Evolutionary conservation across 1,284 basidiomycete genomes (phyloP), one percentile per base, ranked within the genome.

Genomic region (Trametes versicolor): DNA sequence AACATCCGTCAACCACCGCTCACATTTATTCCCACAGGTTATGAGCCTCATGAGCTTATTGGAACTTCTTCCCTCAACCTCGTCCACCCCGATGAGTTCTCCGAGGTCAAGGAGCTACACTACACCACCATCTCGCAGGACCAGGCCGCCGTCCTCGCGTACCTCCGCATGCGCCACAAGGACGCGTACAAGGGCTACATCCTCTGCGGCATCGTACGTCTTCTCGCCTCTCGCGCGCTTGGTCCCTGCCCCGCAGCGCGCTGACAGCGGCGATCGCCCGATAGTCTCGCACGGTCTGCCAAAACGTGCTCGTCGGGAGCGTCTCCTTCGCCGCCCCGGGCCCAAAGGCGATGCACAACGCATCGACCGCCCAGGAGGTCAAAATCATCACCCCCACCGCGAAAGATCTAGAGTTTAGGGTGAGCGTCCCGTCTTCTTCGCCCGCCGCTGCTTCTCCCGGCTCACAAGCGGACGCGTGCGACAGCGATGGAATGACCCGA

Each of bases 361-460:
- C 88, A 10, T 91, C 91, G 9, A 93, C 91, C 0, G 91, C 91
- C 0, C 89, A 91, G 75, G 91, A 93, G 77, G 86, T 93, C 66
- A 85, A 86, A 23, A 85, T 93, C 47, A 85, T 93, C 58, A 87
- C 89, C 1, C 89, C 89, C 6, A 82, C 80, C 19, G 88, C 90
- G 2, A 78, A 81, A 29, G 85, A 89, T 71, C 89, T 92, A 64
- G 85, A 91, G 73, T 89, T 90, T 74, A 82, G 87, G 68, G 91
- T 92, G 73, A 73, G 85, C 72, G 36, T 6, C 32, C 39, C 56
- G 8, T 23, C 36, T 27, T 63, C 62, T 64, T 1, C 32, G 6
- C 4, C 9, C 15, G 13, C 21, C 36, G 19, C 51, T 27, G 37
- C 34, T 34, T 13, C 17, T n/a, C 21, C 55, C 27, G 12, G 21